Base-by-base conservation (phyloP, 306 rosid genomes). In the Pterocarpus macrocarpus region DNA sequence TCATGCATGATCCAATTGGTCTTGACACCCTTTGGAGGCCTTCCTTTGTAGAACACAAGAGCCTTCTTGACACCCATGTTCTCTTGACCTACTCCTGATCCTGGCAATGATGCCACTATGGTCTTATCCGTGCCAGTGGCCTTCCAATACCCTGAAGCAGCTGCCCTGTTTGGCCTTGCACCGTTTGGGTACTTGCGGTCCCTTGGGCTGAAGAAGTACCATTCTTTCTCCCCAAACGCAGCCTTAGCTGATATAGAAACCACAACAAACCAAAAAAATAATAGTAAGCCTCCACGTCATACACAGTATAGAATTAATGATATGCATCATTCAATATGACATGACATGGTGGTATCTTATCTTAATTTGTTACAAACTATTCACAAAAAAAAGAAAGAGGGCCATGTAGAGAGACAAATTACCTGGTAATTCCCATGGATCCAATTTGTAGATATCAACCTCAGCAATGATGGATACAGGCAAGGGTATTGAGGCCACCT, bases 81-180 rank as follows among this genome's bases (percentile, higher is more conserved):
- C 11, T 84, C 83, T n/a, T 68, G 80, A 38, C 84, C 82, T 52
- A 84, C 38, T 43, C 73, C 63, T n/a, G 72, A 69, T 14, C 78
- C 64, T 2, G 45, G 43, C 30, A 44, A 56, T 53, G 88, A 45
- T 12, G 86, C 44, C 59, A 75, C 33, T 9, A 89, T 89, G 63
- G 83, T 89, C 71, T 84, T 87, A 7, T 89, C 96, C 0, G 90
- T 86, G 2, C 93, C 96, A 2, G 90, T 88, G 0, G 96, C 88
- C 57, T 89, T 91, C 96, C 96, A 91, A 58, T 89, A 89, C 80
- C 96, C 96, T 13, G 96, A 91, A 73, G 81, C 90, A 2, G 94
- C 90, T 3, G 93, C 91, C 79, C 94, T 87, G 90, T 87, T 92
- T 61, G 93, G 90, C 79, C 92, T 87, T 1, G 88, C 87, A 0